These are phyloP conservation scores for Rhodotorula kratochvilovae DNA, from an alignment of 768 basidiomycete species.

Conservation along the genomic window DNA sequence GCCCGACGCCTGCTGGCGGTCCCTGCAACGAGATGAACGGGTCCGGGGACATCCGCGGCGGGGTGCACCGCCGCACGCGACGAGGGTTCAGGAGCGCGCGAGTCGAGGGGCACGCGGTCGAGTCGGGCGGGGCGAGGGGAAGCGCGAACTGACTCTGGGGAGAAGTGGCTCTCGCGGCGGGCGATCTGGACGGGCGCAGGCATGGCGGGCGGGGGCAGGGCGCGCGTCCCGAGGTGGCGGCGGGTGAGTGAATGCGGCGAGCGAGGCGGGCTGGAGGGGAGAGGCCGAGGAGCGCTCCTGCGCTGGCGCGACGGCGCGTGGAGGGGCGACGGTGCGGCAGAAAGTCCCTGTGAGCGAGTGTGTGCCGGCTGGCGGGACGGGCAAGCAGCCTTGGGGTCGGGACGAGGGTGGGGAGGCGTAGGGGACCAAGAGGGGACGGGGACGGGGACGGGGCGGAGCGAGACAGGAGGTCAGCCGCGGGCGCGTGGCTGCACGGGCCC, in stretches of 20 bases:
- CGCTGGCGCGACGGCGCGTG: background rate
- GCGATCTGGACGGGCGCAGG: slow-evolving; percentile 31
- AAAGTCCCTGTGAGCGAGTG: background rate
- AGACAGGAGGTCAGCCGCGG: too few species aligned
- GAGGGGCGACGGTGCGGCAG: background rate
- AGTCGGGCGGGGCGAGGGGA: background rate
- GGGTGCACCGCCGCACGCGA: background rate
- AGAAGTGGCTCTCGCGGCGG: slow-evolving; percentile 26
- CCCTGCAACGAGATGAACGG: too few species aligned
- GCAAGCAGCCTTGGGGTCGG: too few species aligned
- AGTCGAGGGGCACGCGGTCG: background rate
- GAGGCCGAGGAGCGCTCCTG: background rate
- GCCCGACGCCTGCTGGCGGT: too few species aligned
- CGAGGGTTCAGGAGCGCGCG: background rate
- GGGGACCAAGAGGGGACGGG: too few species aligned
- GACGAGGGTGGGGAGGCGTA: too few species aligned
- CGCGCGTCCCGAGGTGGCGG: background rate
- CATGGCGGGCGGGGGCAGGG: slow-evolving; percentile 3
- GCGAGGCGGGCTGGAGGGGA: background rate
- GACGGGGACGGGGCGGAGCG: too few species aligned
- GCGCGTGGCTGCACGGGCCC: too few species aligned
- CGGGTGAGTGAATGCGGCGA: background rate
- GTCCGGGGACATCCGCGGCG: background rate
- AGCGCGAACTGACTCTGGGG: slow-evolving; percentile 12
- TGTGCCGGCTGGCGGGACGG: too few species aligned